Evolutionary conservation across 2,329 filamentous ascomycete species (phyloP), one percentile per base, ranked within the genome.

Genomic region (Aspergillus ibericus): DNA sequence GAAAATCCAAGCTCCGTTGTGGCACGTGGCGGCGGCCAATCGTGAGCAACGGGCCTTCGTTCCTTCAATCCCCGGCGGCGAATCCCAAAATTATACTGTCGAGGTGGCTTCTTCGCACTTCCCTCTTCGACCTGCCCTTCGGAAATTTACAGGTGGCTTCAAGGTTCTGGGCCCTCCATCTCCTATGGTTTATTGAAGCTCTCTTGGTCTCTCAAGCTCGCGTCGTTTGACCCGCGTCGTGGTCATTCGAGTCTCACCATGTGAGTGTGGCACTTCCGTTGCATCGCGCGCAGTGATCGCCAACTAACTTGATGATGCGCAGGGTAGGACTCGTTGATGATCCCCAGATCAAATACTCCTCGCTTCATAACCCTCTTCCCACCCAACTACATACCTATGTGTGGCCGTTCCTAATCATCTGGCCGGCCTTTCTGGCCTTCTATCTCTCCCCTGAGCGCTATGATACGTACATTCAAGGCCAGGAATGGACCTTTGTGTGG

Each of bases 401-500:
- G 68, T 96, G 92, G 91, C 95, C 95, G 0, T 99, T 97, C 72
- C 81, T 88, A 60, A 87, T 97, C 66, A 81, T 93, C 70, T 99
- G 96, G 93, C 95, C 96, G 53, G 80, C 90, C 69, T 98, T 98
- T 78, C 85, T 96, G 65, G 86, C 90, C 74, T 87, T 93, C 77
- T 98, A 96, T 75, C 86, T 96, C 55, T 89, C 87, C 20, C 82
- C 87, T 61, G 88, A 92, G 55, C 87, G 91, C 66, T 99, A 99
- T 77, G 89, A 96, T 66, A 89, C 88, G 72, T 88, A 98, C 80
- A 96, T 99, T 64, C 86, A 90, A 69, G 93, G 89, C n/a, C 88
- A 90, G 68, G 95, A 99, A 82, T 99, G 95, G 93, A 98, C 96
- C 0, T 96, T 96, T 74, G 91, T 99, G 63, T 99, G 91, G 88